Evolutionary conservation across 768 basidiomycete genomes (phyloP), one percentile per base, ranked within the genome.

Genomic region (Tylopilus balloui): DNA sequence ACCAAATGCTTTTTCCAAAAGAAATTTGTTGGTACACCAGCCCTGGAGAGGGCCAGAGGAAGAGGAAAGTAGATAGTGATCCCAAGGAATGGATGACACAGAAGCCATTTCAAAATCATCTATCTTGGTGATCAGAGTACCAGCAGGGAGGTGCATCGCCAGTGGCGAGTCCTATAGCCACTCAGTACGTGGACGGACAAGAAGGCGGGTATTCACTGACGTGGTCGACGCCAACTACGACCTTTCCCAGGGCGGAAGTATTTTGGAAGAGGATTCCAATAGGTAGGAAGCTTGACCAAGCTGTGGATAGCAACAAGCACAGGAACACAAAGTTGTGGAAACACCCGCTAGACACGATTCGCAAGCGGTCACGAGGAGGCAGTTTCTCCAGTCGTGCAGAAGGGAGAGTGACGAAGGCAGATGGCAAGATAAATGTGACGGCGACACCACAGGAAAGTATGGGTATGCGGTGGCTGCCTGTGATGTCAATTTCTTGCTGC

Each of bases 321-420:
- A 77, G 85, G 32, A 84, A 71, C 5, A 82, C 49, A 11, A 90
- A 61, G 59, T 92, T 94, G 65, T 92, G 87, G 54, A 83, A 86
- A 15, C 88, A 81, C 3, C 91, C 91, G 1, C 86, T 81, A 8
- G 86, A 74, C 27, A 83, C 73, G 41, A 93, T 72, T 14, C 84
- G 78, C n/a, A 83, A 65, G 19, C 78, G 78, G 57, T 71, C 34
- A 65, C 70, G 27, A 56, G 59, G 29, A 78, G 66, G n/a, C 50
- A 68, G 9, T 17, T 54, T 57, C 73, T 72, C 37, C 77, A 59
- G 36, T 64, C 65, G 7, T 69, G 54, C 23, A 58, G 65, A 45
- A 4, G 86, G 73, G 43, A 92, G 79, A 0, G 78, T 69, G 14
- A 91, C 86, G 51, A 86, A 89, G 11, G 87, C 86, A 6, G 87